Evolutionary conservation across 2,329 filamentous ascomycete species (phyloP), one percentile per base, ranked within the genome.

Genomic region (Macrophomina tecta): DNA sequence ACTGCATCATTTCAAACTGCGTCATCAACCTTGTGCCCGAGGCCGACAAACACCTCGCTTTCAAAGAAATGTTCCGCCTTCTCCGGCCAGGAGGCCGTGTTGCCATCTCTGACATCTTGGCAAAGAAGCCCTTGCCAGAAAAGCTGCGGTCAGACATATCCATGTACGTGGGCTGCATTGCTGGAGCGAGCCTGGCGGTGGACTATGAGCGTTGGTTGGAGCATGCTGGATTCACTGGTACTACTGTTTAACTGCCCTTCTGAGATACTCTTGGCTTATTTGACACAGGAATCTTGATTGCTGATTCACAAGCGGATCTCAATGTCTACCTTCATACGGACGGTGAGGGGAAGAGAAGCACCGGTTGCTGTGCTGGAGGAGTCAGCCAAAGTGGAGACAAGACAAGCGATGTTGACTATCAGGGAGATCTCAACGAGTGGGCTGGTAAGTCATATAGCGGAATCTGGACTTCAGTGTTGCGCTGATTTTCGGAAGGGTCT

Each of bases 1-100:
- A 89, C 74, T 85, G 84, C 70, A 82, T 90, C 66, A 87, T 89
- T 69, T 86, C 83, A 69, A 90, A 90, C 75, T 90, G 87, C 61
- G 73, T 76, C 45, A 70, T 75, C 60, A 76, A 75, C 52, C 72
- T 75, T 16, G 72, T 75, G 1, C 73, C 73, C 2, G 64, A 70
- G 16, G 5, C 52, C 0, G 72, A 73, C 16, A 75, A 76, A 61
- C 69, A 58, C 0, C 18, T 62, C 3, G 72, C 83, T 0, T 90
- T 90, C 68, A 70, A 75, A 0, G 87, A 90, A 73, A 88, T 89
- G 71, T 80, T 80, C 66, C 82, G 88, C 1, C 69, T 90, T 0
- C 78, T 90, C 1, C 87, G 84, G 69, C 81, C 84, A 0, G 84
- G 85, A 3, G 88, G 88, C 0, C 77, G 87, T 6, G 76, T 90